Conservation (phyloP, 495 filamentous ascomycete genomes). For the Astrocystis sublimbata region DNA sequence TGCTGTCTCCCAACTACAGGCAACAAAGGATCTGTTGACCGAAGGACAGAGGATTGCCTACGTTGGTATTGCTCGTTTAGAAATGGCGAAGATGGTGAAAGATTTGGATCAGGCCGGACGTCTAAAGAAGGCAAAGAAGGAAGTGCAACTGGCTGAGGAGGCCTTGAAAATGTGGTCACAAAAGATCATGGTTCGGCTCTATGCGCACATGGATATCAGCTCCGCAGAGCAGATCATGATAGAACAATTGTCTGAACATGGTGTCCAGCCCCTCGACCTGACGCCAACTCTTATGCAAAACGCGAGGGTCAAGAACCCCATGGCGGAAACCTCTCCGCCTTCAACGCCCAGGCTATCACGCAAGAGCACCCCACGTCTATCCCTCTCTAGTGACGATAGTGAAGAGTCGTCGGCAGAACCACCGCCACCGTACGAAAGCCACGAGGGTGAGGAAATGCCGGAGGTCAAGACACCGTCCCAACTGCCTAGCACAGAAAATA, state of each 20-base stretch:
- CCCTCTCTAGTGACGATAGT: conserved; percentile 28
- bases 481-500: conserved; percentile 73
- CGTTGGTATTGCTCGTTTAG: conserved; percentile 81
- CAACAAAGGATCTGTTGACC: conserved; percentile 92
- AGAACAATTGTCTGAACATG: conserved; percentile 91
- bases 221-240: conserved; percentile 96
- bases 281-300: conserved; percentile 89
- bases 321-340: conserved; percentile 50
- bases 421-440: conserved; percentile 71
- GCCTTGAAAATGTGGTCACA: conserved; percentile 93
- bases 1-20: conserved; percentile 84
- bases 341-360: conserved; percentile 29
- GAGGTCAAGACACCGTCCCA: conserved; percentile 79
- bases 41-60: conserved; percentile 97
- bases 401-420: conserved; percentile 48
- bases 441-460: conserved; percentile 68
- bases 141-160: conserved; percentile 67
- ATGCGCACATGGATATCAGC: conserved; percentile 94
- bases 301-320: conserved; percentile 88
- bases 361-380: conserved; percentile 20
- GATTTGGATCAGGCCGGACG: conserved; percentile 61
- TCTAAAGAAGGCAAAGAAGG: conserved; percentile 63
- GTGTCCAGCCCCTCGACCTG: conserved; percentile 79
- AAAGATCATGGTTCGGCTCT: conserved; percentile 92
- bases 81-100: conserved; percentile 73